Evolutionary conservation across 2,329 filamentous ascomycete species (phyloP).

Genomic region (Paracorniculantispora psalliotae): DNA sequence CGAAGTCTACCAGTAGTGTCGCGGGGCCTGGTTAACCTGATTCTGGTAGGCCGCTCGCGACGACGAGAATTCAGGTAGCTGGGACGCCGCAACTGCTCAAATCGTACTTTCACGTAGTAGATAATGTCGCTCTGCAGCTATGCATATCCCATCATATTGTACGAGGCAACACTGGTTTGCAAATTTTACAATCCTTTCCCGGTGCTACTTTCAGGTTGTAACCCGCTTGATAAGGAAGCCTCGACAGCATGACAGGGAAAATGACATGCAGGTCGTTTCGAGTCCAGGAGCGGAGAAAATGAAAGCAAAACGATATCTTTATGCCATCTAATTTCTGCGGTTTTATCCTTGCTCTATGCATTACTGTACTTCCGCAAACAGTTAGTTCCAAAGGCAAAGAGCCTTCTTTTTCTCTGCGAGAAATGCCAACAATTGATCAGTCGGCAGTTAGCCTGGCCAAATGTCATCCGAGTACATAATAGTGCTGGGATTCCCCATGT

Average conservation of each 20-base stretch:
- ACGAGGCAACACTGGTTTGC: not conserved
- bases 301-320: not conserved
- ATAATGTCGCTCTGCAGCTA: too few species aligned
- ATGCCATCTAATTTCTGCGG: not conserved
- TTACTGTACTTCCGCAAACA: not conserved
- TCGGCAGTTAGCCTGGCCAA: not conserved
- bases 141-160: too few species aligned
- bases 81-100: too few species aligned
- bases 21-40: not conserved
- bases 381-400: not conserved
- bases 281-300: not conserved
- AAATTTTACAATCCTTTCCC: not conserved
- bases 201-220: not conserved
- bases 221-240: not conserved
- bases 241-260: not conserved
- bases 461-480: not conserved
- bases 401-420: not conserved
- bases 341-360: not conserved
- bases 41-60: not conserved
- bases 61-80: not conserved
- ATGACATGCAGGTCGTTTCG: constrained; percentile 8
- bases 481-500: not conserved
- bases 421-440: not conserved
- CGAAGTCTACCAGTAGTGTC: not conserved
- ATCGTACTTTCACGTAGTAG: too few species aligned